phyloP scores from a whole-genome alignment of 352 stramenopile species.

The Phytophthora capsici region DNA sequence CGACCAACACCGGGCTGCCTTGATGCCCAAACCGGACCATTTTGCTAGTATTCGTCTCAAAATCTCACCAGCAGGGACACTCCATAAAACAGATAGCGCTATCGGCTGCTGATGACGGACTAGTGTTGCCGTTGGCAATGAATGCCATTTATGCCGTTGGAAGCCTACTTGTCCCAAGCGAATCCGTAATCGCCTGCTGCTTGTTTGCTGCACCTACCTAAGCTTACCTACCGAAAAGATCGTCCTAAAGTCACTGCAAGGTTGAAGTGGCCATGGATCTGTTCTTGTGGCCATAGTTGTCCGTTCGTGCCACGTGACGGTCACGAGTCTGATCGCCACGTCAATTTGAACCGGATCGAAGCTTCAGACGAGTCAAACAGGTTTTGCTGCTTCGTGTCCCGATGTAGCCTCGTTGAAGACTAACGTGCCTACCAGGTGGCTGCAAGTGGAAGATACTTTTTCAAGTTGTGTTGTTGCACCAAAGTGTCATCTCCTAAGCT shows the following conservation, averaged over 20 bases:
- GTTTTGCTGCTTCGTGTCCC: constrained; percentile 7
- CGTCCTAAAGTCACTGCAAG: neutral
- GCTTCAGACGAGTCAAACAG: neutral
- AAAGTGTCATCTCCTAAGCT: no score
- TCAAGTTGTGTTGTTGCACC: constrained; percentile 8
- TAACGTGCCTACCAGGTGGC: constrained; percentile 4
- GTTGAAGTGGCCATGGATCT: neutral
- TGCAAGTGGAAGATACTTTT: constrained; percentile 20
- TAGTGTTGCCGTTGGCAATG: neutral
- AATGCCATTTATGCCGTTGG: neutral
- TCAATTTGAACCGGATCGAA: constrained; percentile 10
- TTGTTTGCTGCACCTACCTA: no score
- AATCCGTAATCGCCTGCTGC: no score
- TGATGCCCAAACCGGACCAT: no score
- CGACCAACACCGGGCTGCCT: neutral
- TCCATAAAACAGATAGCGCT: constrained; percentile 1
- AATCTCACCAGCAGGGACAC: neutral
- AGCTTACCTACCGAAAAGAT: neutral
- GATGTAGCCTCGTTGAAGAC: constrained; percentile 3
- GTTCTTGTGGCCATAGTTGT: neutral
- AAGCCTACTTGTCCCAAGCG: no score
- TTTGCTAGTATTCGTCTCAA: neutral
- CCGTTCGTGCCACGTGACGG: neutral
- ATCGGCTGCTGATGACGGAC: constrained; percentile 2
- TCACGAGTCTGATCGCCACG: neutral